Evolutionary conservation across 495 filamentous ascomycete species (phyloP), one percentile per base, ranked within the genome.

Genomic region (Hypoxylon rickii): DNA sequence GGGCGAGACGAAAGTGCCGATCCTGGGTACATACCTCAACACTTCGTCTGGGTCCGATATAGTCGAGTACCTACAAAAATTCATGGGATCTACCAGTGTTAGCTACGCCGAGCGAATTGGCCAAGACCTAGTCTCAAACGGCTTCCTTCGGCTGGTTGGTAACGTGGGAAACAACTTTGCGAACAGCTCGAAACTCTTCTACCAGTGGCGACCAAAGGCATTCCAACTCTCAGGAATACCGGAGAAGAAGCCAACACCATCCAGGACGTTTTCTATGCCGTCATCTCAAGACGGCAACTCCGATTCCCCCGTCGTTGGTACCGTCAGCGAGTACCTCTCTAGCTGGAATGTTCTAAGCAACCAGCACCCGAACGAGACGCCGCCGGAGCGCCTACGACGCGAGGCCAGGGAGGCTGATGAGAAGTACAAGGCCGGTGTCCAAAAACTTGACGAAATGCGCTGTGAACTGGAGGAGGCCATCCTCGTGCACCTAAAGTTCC

Each of bases 391-490:
- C 64, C 77, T 99, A 58, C 89, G 90, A 39, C 81, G 94, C 57
- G 94, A 99, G 70, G 90, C 92, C 2, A 78, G 82, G 38, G 95
- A 99, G 65, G 82, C 95, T 2, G 94, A 99, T 68, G 92, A 97
- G 51, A 83, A 86, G 61, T 99, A 99, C 78, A 97, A 97, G 75
- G 79, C 81, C 10, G 83, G 82, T 24, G 86, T 99, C 31, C 80
- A 84, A 51, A 91, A 88, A 71, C 82, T 97, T 26, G 94, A 99
- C 67, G 81, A 87, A 55, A 83, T 97, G 70, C 85, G 94, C 32
- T 97, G 95, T 73, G 89, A 89, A 33, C 78, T 99, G 12, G 94
- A 99, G 73, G 94, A 99, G 67, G 88, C 89, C 37, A 94, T 97
- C 70, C 85, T 95, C 53, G 81, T 90, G 22, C 92, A 97, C 59